A percentile compares a stretch with the other conserved stretches of the same genome.
Evolutionary conservation across 306 rosid genomes (phyloP).

Genomic region (Gleditsia sinensis): DNA sequence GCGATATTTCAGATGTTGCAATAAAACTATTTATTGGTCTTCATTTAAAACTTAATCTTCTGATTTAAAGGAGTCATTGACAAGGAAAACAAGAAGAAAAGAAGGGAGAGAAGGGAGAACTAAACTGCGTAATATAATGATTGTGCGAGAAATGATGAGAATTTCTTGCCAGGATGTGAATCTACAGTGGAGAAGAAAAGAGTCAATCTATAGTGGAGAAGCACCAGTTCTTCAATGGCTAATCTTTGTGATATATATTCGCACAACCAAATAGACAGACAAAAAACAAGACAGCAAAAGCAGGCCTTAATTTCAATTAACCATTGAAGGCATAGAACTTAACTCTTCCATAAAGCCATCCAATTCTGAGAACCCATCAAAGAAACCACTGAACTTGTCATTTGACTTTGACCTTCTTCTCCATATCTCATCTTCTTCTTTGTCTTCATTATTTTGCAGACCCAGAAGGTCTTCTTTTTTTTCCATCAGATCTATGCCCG

Average conservation of each 20-base stretch:
- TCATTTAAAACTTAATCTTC: too few relatives aligned
- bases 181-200: too few relatives aligned
- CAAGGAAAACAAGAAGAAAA: too few relatives aligned
- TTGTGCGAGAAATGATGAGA: neutral
- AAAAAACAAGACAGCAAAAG: neutral
- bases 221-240: neutral
- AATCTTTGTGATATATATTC: constrained; percentile 23
- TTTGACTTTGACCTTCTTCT: constrained; percentile 40
- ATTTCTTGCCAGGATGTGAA: neutral
- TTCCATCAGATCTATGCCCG: constrained; percentile 4
- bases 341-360: constrained; percentile 53
- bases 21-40: too few relatives aligned
- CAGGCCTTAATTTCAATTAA: neutral
- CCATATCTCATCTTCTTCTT: constrained; percentile 25
- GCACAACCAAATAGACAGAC: constrained; percentile 1
- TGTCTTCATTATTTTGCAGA: constrained; percentile 34
- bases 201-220: constrained; percentile 26
- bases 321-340: constrained; percentile 31
- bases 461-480: constrained; percentile 23
- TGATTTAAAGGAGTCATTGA: too few relatives aligned
- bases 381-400: constrained; percentile 44
- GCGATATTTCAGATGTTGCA: too few relatives aligned
- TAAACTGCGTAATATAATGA: too few relatives aligned
- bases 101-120: too few relatives aligned
- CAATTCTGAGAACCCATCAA: constrained; percentile 52